phyloP scores from a whole-genome alignment of 2,329 filamentous ascomycete species.

The Coleophoma eucalyptorum region DNA sequence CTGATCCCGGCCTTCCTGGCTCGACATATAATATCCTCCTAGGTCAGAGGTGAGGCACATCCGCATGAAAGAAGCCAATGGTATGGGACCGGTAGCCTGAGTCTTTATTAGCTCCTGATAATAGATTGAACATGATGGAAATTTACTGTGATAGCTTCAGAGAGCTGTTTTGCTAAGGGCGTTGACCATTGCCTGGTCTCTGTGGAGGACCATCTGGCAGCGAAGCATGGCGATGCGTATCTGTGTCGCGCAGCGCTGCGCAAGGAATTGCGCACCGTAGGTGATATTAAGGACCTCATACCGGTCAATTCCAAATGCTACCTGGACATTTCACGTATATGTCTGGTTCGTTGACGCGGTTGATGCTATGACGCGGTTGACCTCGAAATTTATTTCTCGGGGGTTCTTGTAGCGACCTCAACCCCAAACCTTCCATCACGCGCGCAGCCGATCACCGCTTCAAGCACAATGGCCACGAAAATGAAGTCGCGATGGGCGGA shows the following conservation, averaged over 20 bases:
- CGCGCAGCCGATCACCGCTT: constrained; percentile 2
- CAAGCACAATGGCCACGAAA: constrained; percentile 20
- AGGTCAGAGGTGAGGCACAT: constrained; percentile 92
- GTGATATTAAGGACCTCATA: constrained; percentile 24
- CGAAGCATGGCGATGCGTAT: constrained; percentile 10
- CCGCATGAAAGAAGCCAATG: constrained; percentile 94
- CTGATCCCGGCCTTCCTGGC: constrained; percentile 69
- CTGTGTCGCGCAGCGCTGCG: constrained; percentile 14
- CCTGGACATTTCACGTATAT: constrained; percentile 7
- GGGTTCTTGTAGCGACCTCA: neutral
- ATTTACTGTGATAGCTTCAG: constrained; percentile 77
- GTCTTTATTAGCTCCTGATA: constrained; percentile 13
- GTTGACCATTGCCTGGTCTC: constrained; percentile 71
- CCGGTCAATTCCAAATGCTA: constrained; percentile 5
- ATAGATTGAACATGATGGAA: neutral
- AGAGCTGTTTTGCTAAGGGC: constrained; percentile 81
- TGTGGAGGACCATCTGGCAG: constrained; percentile 24
- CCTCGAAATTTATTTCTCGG: constrained; percentile 6
- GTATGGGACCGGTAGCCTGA: constrained; percentile 82
- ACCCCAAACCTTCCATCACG: constrained; percentile 2
- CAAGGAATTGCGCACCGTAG: constrained; percentile 17
- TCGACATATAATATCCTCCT: constrained; percentile 88
- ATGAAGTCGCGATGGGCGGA: constrained; percentile 78
- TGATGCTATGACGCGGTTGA: constrained; percentile 1
- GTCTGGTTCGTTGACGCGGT: neutral